phyloP scores from a whole-genome alignment of 2,329 filamentous ascomycete species.

The Didymella lethalis region DNA sequence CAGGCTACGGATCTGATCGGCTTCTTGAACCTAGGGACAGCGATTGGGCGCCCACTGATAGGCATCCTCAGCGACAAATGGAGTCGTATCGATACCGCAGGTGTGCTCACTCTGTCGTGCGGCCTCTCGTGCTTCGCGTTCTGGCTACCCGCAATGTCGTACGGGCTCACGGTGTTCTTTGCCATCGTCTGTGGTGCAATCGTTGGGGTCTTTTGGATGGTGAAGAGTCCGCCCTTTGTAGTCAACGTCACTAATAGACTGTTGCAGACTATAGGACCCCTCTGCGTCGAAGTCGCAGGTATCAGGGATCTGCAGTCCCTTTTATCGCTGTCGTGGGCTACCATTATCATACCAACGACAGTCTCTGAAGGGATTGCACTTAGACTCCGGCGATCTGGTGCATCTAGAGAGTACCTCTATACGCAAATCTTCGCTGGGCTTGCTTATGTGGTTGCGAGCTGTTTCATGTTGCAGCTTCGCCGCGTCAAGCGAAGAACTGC shows the following conservation, averaged over 20 bases:
- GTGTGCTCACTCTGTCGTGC: not conserved
- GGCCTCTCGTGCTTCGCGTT: not conserved
- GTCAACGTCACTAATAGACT: not conserved
- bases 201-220: not conserved
- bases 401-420: not conserved
- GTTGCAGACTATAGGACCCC: not conserved
- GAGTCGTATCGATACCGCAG: conserved; percentile 45
- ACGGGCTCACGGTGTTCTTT: not conserved
- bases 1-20: conserved; percentile 53
- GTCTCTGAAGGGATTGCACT: not conserved
- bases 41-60: conserved; percentile 55
- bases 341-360: not conserved
- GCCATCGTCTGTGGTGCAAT: not conserved
- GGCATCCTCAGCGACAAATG: conserved; percentile 55
- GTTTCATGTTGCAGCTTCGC: not conserved
- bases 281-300: not conserved
- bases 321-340: not conserved
- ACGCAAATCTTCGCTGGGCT: conserved; percentile 1
- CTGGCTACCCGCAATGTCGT: not conserved
- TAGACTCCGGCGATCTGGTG: not conserved
- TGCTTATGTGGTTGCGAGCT: not conserved
- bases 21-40: conserved; percentile 57
- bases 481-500: not conserved
- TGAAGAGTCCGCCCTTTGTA: not conserved
- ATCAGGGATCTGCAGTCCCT: not conserved